phyloP scores from a whole-genome alignment of 768 basidiomycete species.

The Rhizopogon rudus region DNA sequence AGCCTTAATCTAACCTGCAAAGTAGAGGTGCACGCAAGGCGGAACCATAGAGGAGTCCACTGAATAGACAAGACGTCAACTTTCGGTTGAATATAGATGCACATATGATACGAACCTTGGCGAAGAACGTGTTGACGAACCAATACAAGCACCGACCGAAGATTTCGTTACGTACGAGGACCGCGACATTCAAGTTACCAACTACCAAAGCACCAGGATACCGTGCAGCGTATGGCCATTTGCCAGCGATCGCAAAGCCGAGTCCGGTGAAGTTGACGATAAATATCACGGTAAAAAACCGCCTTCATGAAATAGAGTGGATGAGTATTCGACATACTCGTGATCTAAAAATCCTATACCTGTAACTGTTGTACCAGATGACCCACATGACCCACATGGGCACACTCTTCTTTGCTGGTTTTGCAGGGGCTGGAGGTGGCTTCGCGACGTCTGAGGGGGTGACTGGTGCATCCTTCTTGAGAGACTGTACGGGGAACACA shows the following conservation, averaged over 20 bases:
- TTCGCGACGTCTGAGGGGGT: conserved; percentile 29
- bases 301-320: conserved; percentile 35
- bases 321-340: not conserved
- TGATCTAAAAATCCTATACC: conserved; percentile 33
- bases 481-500: conserved; percentile 28
- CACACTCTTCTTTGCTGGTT: conserved; percentile 48
- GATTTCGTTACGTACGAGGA: conserved; percentile 77
- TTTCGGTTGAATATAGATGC: not conserved
- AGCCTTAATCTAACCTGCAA: conserved; percentile 43
- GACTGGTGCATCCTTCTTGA: conserved; percentile 39
- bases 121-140: conserved; percentile 66
- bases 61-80: conserved; percentile 17
- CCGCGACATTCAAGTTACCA: conserved; percentile 67
- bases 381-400: conserved; percentile 57
- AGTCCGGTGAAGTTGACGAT: conserved; percentile 57
- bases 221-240: conserved; percentile 64
- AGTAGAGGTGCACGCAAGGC: conserved; percentile 69
- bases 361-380: conserved; percentile 78
- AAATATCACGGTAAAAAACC: conserved; percentile 66
- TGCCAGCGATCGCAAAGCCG: conserved; percentile 52
- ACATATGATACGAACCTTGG: conserved; percentile 40
- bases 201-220: conserved; percentile 70
- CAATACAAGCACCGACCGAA: conserved; percentile 76
- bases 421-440: conserved; percentile 28
- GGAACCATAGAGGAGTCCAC: conserved; percentile 73